Conservation (phyloP, 176 grass and related monocot species). For the Bothriochloa decipiens region DNA sequence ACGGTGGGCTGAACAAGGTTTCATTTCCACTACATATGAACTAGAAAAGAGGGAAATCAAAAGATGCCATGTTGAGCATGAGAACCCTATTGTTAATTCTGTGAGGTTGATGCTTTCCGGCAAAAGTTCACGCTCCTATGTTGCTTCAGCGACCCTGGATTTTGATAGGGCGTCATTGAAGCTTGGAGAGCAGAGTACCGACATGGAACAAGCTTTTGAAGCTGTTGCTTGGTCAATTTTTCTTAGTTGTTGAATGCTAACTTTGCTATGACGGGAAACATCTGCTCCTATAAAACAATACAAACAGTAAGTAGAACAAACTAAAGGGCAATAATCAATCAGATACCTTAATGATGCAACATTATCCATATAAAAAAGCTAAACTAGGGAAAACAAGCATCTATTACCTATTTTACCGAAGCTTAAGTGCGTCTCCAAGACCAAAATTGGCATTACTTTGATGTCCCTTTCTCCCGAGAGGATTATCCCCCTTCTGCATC, state of each 20-base stretch:
- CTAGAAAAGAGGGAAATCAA: constrained; percentile 27
- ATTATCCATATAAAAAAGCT: not conserved
- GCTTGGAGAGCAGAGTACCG: constrained; percentile 1
- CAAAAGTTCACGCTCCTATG: not conserved
- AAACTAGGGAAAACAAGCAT: not conserved
- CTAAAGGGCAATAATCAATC: not conserved
- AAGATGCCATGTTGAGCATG: constrained; percentile 21
- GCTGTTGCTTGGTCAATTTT: constrained; percentile 25
- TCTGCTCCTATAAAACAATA: constrained; percentile 20
- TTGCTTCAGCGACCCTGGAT: constrained; percentile 29
- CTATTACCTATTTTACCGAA: constrained; percentile 58
- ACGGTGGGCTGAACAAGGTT: not conserved
- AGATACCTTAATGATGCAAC: not conserved
- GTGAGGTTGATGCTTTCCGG: not conserved
- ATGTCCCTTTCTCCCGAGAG: constrained; percentile 53
- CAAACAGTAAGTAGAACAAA: constrained; percentile 27
- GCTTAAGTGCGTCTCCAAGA: constrained; percentile 72
- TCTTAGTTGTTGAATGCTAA: constrained; percentile 29
- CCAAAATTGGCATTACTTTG: constrained; percentile 65
- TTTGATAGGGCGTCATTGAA: constrained; percentile 7
- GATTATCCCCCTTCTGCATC: constrained; percentile 82
- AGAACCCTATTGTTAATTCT: constrained; percentile 29
- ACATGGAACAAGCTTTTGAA: constrained; percentile 13
- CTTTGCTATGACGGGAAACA: constrained; percentile 1
- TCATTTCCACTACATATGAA: constrained; percentile 18